Evolutionary conservation across 208 protist species (phyloP), one percentile per base, ranked within the genome.

Genomic region (Trypanosoma avium): DNA sequence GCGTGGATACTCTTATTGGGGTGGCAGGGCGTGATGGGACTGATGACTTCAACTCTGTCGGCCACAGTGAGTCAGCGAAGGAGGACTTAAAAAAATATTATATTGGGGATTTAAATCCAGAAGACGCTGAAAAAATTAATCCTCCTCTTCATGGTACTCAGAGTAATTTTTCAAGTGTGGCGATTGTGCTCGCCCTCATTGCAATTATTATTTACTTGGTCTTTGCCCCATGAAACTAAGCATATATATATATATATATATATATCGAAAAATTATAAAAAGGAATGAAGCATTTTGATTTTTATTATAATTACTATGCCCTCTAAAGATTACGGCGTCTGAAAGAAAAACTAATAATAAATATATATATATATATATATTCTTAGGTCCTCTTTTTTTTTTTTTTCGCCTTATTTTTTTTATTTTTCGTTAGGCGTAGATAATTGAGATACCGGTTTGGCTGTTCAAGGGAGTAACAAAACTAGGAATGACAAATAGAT

Each of bases 11-110:
- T 1, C 82, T 97, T 10, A 66, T 92, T 8, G 82, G 84, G 29
- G 78, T 91, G 22, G 92, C 81, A 3, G 92, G 89, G 13, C 85
- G 86, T 65, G 91, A 97, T 47, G 87, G 81, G 30, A 89, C 83
- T 24, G 73, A 68, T 26, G 90, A 86, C 35, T 97, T 97, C 57
- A 81, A 95, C 57, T 75, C 70, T 7, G 84, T 93, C 3, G 85
- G 86, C 32, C 88, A 94, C 78, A 86, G 83, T 12, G 75, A 86
- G 19, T 74, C 52, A 10, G 89, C 89, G 12, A 77, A 77, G 56
- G 66, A 85, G 54, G 64, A 84, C 26, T 71, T 97, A 3, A 68
- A 82, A 61, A 81, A 78, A 43, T 92, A 82, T 61, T 90, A 84
- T 69, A 88, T 94, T 61, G 92, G 87, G 13, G 77, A 90, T 6